Percentiles rank a stretch among this genome's conserved stretches.
phyloP scores from a whole-genome alignment of 495 filamentous ascomycete genomes.

The Neurospora tetraspora region DNA sequence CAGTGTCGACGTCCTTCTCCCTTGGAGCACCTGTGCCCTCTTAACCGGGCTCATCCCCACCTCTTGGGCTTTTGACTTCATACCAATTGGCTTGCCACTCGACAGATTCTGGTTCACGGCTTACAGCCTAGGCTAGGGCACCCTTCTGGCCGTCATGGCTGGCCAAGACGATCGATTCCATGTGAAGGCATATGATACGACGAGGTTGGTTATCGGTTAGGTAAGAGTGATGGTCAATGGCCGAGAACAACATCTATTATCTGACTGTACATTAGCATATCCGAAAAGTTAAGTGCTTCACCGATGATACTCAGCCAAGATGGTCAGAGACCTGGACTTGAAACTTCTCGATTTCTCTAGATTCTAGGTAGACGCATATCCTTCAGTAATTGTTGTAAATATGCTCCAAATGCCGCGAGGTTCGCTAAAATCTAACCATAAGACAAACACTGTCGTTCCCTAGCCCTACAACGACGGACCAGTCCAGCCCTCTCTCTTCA shows the following conservation, averaged over 20 bases:
- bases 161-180: too few relatives aligned
- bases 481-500: conserved; percentile 30
- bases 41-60: too few relatives aligned
- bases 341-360: neutral
- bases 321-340: neutral
- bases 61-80: neutral
- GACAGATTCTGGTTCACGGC: too few relatives aligned
- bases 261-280: neutral
- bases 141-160: too few relatives aligned
- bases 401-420: neutral
- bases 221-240: too few relatives aligned
- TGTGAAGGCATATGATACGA: too few relatives aligned
- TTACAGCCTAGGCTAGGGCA: too few relatives aligned
- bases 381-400: neutral
- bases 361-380: neutral
- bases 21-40: neutral
- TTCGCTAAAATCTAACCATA: neutral
- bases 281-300: neutral
- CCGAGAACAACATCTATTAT: neutral
- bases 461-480: neutral
- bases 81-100: too few relatives aligned
- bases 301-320: neutral
- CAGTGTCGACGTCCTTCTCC: neutral
- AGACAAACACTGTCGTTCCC: neutral
- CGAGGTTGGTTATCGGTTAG: too few relatives aligned